Base-by-base conservation (phyloP, 1,284 basidiomycete species). In the Sporisorium reilianum region DNA sequence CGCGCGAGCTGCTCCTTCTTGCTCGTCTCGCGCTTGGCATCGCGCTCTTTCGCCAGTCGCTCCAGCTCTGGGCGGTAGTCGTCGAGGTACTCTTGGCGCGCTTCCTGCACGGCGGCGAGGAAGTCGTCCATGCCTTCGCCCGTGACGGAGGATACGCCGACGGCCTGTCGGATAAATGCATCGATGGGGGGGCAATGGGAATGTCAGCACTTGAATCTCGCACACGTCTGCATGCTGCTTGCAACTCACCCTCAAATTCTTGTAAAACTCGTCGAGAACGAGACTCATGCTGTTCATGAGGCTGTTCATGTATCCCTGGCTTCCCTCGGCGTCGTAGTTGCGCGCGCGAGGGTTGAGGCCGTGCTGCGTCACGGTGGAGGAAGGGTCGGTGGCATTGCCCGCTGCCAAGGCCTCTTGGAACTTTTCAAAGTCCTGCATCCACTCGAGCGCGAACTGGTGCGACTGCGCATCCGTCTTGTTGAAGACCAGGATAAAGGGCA, bases 231-330 rank as follows among this genome's bases (percentile, higher is more conserved):
- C 2, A 20, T 2, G 25, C 4, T 34, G 49, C 22, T 22, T 8
- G 7, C 5, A 28, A 82, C 38, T 41, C n/a, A 41, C 38, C 87
- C 93, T 93, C 49, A 99, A 87, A 79, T 97, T 93, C 86, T 95
- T 94, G 87, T 99, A 99, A 82, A 99, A 99, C 84, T 99, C 97
- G 84, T 99, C 97, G 60, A 99, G 87, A 8, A 99, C 95, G 50
- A 99, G 87, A 85, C 94, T 95, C 97, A 99, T 99, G 84, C 93
- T 95, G 80, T 97, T 95, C 96, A 99, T 99, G 71, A 99, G 87
- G 82, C 93, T 95, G 85, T 94, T 97, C 94, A 98, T 97, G 86
- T 98, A 99, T 46, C 93, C 96, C 53, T 93, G 92, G 10, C 91
- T 88, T 11, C 71, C 69, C 44, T 72, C 65, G 5, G 51, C 51